These are phyloP conservation scores for Penicillium thymicola DNA, from an alignment of 2,329 filamentous ascomycete genomes.

Conservation along the genomic window DNA sequence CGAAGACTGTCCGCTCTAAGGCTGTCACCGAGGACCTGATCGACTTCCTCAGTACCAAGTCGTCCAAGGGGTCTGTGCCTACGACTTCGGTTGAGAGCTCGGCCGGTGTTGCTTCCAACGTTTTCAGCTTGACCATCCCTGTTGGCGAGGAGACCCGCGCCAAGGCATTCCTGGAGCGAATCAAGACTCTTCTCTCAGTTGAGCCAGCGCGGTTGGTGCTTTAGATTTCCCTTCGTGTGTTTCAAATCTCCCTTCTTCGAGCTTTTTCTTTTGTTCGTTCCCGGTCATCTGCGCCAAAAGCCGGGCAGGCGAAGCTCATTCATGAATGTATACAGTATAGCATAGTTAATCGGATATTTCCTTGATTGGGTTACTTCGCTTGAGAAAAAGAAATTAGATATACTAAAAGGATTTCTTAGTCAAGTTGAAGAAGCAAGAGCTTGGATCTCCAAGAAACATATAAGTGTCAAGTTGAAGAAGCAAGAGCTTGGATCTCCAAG, in stretches of 20 bases:
- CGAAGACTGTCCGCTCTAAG: slow-evolving; percentile 30
- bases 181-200: slow-evolving; percentile 78
- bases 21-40: slow-evolving; percentile 69
- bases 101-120: slow-evolving; percentile 58
- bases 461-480: too few species aligned
- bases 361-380: slow-evolving; percentile 13
- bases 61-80: slow-evolving; percentile 32
- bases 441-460: too few species aligned
- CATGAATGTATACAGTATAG: slow-evolving; percentile 27
- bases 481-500: background rate
- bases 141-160: slow-evolving; percentile 79
- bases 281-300: slow-evolving; percentile 14
- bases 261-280: slow-evolving; percentile 16
- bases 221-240: slow-evolving; percentile 26
- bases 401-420: too few species aligned
- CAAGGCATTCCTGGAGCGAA: slow-evolving; percentile 74
- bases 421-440: too few species aligned
- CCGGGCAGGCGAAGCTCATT: slow-evolving; percentile 9
- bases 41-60: slow-evolving; percentile 66
- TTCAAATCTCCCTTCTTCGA: slow-evolving; percentile 14
- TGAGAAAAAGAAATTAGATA: background rate
- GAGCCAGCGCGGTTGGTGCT: slow-evolving; percentile 73
- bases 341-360: slow-evolving; percentile 27
- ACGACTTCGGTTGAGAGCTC: slow-evolving; percentile 36
- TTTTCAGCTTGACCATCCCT: slow-evolving; percentile 78